phyloP scores from a whole-genome alignment of 2,329 filamentous ascomycete species.

The Sclerotinia spermophila region DNA sequence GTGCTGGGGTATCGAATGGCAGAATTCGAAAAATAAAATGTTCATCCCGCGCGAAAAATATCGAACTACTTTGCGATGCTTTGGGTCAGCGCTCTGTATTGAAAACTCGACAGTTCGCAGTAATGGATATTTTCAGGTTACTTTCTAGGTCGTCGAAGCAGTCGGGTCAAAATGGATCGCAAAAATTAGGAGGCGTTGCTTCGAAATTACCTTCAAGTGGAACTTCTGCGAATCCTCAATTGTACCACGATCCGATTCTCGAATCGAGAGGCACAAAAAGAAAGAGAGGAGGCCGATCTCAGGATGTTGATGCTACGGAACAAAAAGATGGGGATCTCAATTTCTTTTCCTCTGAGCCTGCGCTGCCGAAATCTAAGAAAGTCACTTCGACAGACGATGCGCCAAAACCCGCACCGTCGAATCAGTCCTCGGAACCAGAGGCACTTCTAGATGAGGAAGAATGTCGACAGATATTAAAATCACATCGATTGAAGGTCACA shows the following conservation, averaged over 20 bases:
- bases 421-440: conserved; percentile 17
- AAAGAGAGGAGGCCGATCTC: conserved; percentile 46
- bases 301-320: conserved; percentile 39
- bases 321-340: conserved; percentile 42
- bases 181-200: conserved; percentile 35
- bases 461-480: conserved; percentile 69
- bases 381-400: conserved; percentile 23
- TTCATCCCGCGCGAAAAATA: conserved; percentile 11
- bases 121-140: conserved; percentile 64
- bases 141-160: conserved; percentile 67
- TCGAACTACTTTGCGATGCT: background rate
- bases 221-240: conserved; percentile 61
- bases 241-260: conserved; percentile 57
- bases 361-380: conserved; percentile 29
- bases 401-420: conserved; percentile 10
- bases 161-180: conserved; percentile 36
- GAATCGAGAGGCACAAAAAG: conserved; percentile 49
- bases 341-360: conserved; percentile 53
- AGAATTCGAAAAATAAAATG: conserved; percentile 15
- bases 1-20: background rate
- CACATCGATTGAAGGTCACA: conserved; percentile 81
- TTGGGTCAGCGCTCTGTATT: background rate
- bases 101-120: conserved; percentile 7
- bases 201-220: conserved; percentile 61
- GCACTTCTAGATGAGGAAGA: conserved; percentile 61